These are phyloP conservation scores for Pseudogymnoascus sp. DNA, from an alignment of 2,329 filamentous ascomycete species.

Conservation along the genomic window DNA sequence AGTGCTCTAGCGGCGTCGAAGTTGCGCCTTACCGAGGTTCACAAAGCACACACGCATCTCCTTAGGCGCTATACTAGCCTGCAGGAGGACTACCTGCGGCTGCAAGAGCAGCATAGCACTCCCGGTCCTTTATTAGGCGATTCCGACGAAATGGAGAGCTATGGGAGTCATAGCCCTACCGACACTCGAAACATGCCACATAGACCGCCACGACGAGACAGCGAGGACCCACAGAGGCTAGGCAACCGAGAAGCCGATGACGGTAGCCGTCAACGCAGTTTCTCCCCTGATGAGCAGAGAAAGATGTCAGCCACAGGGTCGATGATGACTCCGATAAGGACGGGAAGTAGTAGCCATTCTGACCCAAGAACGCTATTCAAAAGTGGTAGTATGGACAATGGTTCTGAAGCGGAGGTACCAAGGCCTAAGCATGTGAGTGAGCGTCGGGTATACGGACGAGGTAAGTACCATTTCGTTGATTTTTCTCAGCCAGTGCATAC, in stretches of 20 bases:
- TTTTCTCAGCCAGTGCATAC: not conserved
- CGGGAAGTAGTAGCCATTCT: conserved; percentile 16
- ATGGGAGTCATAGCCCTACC: conserved; percentile 2
- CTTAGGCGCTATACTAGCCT: conserved; percentile 42
- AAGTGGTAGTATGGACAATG: conserved; percentile 25
- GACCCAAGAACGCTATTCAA: conserved; percentile 13
- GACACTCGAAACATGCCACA: not conserved
- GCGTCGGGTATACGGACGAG: conserved; percentile 44
- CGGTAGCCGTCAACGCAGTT: not conserved
- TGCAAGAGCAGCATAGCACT: conserved; percentile 29
- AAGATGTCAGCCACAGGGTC: conserved; percentile 12
- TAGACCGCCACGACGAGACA: not conserved
- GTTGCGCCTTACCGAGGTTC: conserved; percentile 39
- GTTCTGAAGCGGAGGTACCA: conserved; percentile 35
- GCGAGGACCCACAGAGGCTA: conserved; percentile 3
- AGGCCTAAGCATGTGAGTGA: conserved; percentile 41
- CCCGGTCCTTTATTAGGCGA: conserved; percentile 14
- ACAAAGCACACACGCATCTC: conserved; percentile 43
- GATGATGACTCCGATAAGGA: conserved; percentile 13
- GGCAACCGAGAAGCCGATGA: not conserved
- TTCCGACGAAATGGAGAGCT: conserved; percentile 14
- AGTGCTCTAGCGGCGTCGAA: conserved; percentile 38
- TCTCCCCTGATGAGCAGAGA: conserved; percentile 9
- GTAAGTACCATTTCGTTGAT: conserved; percentile 31
- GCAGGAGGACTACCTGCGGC: conserved; percentile 33